These are phyloP conservation scores for Monosporascus sp. DNA, from an alignment of 2,329 filamentous ascomycete species.

Conservation along the genomic window DNA sequence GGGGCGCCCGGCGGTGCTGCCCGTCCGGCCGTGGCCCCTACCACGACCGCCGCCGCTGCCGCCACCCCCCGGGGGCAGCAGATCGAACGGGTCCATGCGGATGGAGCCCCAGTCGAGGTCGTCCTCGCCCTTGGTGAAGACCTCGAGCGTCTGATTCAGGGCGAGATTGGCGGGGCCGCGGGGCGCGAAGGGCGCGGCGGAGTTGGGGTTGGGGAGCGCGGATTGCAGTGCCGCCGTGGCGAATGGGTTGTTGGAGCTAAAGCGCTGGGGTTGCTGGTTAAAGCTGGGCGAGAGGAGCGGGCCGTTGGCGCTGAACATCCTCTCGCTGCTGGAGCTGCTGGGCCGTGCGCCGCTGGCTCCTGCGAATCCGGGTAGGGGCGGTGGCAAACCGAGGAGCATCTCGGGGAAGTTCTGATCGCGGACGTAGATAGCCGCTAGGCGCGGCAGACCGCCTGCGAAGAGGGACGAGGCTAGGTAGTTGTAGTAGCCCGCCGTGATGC, in stretches of 20 bases:
- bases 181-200: constrained; percentile 23
- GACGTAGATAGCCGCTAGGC: constrained; percentile 73
- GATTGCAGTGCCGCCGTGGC: constrained; percentile 27
- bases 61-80: constrained; percentile 3
- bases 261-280: constrained; percentile 31
- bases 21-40: constrained; percentile 22
- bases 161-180: constrained; percentile 24
- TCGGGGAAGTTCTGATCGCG: constrained; percentile 80
- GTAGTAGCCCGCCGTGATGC: constrained; percentile 63
- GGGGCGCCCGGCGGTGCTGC: constrained; percentile 33
- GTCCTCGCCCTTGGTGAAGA: constrained; percentile 56
- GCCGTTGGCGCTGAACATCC: constrained; percentile 18
- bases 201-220: neutral
- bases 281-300: constrained; percentile 20
- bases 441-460: constrained; percentile 67
- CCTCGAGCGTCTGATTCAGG: constrained; percentile 49
- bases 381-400: constrained; percentile 63
- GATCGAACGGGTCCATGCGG: constrained; percentile 34
- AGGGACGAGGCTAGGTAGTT: constrained; percentile 81
- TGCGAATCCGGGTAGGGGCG: constrained; percentile 46
- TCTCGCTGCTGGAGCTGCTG: constrained; percentile 28
- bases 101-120: constrained; percentile 55
- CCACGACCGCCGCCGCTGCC: constrained; percentile 10
- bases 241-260: constrained; percentile 58
- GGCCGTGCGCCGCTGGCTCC: constrained; percentile 28